phyloP scores from a whole-genome alignment of 2,329 filamentous ascomycete genomes.

The Cladosporium phlei region DNA sequence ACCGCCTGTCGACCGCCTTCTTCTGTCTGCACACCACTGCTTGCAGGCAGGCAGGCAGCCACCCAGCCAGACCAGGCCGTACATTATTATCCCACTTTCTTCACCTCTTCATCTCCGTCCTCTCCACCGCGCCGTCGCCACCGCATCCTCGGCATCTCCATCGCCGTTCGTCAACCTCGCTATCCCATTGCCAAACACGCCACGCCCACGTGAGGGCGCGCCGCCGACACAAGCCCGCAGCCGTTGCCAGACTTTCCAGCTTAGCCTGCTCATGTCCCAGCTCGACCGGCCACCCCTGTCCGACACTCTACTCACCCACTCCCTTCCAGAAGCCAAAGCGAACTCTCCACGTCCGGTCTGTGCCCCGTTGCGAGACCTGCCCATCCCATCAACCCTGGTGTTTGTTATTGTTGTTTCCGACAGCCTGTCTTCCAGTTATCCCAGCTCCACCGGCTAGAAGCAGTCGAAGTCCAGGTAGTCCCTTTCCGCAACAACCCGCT shows the following conservation, averaged over 20 bases:
- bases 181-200: not conserved
- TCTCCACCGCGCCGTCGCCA: no score
- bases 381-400: not conserved
- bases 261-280: constrained; percentile 1
- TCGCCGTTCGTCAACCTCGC: not conserved
- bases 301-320: not conserved
- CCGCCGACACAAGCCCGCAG: constrained; percentile 11
- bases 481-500: no score
- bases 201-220: constrained; percentile 10
- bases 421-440: no score
- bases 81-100: no score
- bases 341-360: constrained; percentile 1
- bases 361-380: not conserved
- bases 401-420: no score
- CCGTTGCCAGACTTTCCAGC: no score
- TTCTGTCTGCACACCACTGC: not conserved
- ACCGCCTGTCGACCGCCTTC: not conserved
- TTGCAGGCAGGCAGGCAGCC: no score
- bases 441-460: no score
- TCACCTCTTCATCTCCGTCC: no score
- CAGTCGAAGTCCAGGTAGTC: no score
- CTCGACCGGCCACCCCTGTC: constrained; percentile 10
- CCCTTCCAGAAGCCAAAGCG: constrained; percentile 10
- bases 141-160: no score
- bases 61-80: no score